Evolutionary conservation across 2,329 filamentous ascomycete genomes (phyloP).

Genomic region (Diaporthe longicolla): DNA sequence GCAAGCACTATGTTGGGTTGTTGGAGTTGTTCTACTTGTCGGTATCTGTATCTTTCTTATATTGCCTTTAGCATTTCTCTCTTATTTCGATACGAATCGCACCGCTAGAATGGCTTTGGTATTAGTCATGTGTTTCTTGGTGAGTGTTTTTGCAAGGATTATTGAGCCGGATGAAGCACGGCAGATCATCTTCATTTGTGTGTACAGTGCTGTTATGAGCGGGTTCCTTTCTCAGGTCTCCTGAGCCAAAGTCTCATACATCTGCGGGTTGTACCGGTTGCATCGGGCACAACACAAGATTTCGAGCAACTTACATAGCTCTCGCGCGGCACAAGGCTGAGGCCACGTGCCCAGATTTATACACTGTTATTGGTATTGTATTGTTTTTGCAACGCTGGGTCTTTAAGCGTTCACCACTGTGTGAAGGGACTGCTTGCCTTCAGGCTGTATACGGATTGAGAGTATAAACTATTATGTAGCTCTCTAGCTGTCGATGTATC

Average conservation of each 20-base stretch:
- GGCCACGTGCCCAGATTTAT: too few species aligned
- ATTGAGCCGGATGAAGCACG: slow-evolving; percentile 22
- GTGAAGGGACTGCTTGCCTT: too few species aligned
- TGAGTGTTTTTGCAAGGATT: slow-evolving; percentile 18
- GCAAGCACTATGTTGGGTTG: background rate
- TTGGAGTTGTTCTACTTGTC: background rate
- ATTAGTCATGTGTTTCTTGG: slow-evolving; percentile 24
- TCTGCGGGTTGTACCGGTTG: too few species aligned
- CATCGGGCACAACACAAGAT: too few species aligned
- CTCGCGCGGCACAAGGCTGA: too few species aligned
- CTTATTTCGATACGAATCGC: slow-evolving; percentile 18
- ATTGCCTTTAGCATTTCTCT: slow-evolving; percentile 28
- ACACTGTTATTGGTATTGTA: too few species aligned
- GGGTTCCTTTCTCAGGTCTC: slow-evolving; percentile 19
- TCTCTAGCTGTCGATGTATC: too few species aligned
- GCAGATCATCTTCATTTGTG: slow-evolving; percentile 27
- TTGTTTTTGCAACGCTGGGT: too few species aligned
- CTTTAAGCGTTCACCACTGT: too few species aligned
- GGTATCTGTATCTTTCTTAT: slow-evolving; percentile 29
- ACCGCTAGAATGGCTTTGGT: background rate
- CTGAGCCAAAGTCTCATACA: background rate
- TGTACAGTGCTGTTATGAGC: slow-evolving; percentile 25
- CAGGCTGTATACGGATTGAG: too few species aligned
- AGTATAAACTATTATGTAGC: too few species aligned
- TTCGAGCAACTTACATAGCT: too few species aligned